Percentiles rank a stretch among this genome's conserved stretches.
These are phyloP conservation scores for Botrytis squamosa DNA, from an alignment of 2,329 filamentous ascomycete genomes.

Conservation along the genomic window DNA sequence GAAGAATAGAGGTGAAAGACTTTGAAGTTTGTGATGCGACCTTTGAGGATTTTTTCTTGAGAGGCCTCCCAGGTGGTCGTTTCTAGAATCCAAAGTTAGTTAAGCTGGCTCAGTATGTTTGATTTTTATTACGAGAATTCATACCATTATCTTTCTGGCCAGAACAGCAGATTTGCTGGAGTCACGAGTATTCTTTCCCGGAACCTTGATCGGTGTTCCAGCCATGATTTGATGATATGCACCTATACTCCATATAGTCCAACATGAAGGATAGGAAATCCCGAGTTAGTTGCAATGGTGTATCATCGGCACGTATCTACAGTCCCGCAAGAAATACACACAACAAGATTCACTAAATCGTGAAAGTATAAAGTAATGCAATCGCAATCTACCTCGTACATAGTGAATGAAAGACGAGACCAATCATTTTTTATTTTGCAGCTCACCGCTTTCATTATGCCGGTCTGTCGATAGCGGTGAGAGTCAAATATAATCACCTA, in stretches of 20 bases:
- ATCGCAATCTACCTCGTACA: background rate
- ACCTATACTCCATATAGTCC: background rate
- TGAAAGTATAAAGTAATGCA: background rate
- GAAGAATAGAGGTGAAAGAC: background rate
- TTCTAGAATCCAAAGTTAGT: constrained; percentile 23
- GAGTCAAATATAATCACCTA: background rate
- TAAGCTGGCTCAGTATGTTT: background rate
- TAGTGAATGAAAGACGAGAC: background rate
- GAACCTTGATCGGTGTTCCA: constrained; percentile 37
- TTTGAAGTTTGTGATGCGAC: background rate
- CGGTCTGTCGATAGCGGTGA: background rate
- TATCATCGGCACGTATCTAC: background rate
- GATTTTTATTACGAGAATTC: background rate
- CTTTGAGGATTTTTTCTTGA: constrained; percentile 23
- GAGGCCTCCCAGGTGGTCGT: constrained; percentile 27
- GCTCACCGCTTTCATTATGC: background rate
- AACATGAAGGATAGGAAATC: background rate
- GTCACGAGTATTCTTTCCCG: constrained; percentile 34
- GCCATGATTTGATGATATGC: constrained; percentile 25
- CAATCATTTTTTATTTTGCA: background rate
- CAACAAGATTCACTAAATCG: background rate
- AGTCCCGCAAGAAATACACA: background rate
- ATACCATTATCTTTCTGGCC: constrained; percentile 32
- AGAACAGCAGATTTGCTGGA: constrained; percentile 29
- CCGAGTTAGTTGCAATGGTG: background rate